Evolutionary conservation across 257 asterid genomes (phyloP), one percentile per base, ranked within the genome.

Genomic region (Solanum chaucha): DNA sequence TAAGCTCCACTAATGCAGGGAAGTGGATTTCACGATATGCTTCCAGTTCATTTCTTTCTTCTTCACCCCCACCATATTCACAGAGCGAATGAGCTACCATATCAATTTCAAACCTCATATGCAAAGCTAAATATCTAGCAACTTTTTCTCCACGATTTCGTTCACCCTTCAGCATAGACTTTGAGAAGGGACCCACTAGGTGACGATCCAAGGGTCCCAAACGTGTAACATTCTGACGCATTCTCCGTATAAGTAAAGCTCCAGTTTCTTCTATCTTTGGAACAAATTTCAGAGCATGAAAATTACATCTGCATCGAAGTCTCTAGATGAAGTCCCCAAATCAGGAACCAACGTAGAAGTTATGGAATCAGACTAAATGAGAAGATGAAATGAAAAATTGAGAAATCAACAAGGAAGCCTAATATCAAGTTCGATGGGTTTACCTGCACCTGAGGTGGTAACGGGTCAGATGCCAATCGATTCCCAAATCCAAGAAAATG

Each of bases 241-340:
- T 96, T 91, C 98, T 93, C 85, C 83, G 92, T 82, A 97, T 90
- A 86, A 97, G 99, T 90, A 94, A 85, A 67, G 98, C 97, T 81
- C 98, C 99, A 35, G 95, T 90, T 94, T 95, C 95, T 95, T 95
- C 95, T 89, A 96, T 93, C 90, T 93, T 96, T 64, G 99, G 99
- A 87, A 93, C 94, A 89, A 97, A 97, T 91, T 93, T 95, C 92
- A 97, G 94, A 6, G 98, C 97, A 88, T 94, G 98, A 89, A 96
- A 97, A 91, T 97, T 96, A 91, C 99, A 97, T 94, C 99, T 95
- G 98, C 99, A 97, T 90, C 99, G 99, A 89, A 97, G 99, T 90
- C 92, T 96, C 99, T 97, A 94, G 96, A 95, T 92, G 98, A 93
- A 92, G 95, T 91, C 89, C 94, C 90, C 87, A 87, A 92, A 92